These are phyloP conservation scores for Talaromyces rugulosus DNA, from an alignment of 2,329 filamentous ascomycete species.

Conservation along the genomic window DNA sequence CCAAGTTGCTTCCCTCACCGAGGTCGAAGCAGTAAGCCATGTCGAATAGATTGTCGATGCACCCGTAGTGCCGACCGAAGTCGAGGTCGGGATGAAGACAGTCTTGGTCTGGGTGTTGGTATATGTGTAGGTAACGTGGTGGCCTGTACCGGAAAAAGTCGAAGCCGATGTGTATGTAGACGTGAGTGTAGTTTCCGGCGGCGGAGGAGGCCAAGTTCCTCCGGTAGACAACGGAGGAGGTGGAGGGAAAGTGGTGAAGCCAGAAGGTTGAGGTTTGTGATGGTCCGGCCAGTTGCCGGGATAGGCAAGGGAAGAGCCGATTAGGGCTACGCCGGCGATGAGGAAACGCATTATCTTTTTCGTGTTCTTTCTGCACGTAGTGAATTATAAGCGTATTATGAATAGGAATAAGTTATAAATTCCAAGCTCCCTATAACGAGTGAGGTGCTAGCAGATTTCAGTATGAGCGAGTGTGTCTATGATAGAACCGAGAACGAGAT, in stretches of 20 bases:
- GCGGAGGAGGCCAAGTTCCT: neutral
- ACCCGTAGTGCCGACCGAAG: conserved; percentile 5
- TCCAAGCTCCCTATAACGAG: neutral
- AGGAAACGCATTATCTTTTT: conserved; percentile 9
- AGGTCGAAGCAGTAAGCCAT: conserved; percentile 7
- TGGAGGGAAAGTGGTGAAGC: neutral
- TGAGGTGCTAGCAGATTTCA: neutral
- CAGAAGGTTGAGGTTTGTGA: neutral
- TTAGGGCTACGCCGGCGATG: conserved; percentile 3
- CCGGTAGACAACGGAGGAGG: neutral
- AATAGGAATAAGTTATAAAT: neutral
- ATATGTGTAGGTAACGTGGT: neutral
- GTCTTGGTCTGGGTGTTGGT: conserved; percentile 7
- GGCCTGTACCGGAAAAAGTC: neutral
- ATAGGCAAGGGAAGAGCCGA: conserved; percentile 10
- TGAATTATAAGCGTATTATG: neutral
- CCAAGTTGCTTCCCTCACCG: neutral
- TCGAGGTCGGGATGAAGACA: conserved; percentile 8
- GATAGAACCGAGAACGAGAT: neutral
- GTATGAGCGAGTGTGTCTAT: neutral
- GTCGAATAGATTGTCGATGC: conserved; percentile 10
- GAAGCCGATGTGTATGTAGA: conserved; percentile 3
- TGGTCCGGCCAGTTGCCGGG: conserved; percentile 8
- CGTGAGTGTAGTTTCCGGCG: neutral
- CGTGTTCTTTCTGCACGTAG: neutral